Evolutionary conservation across 306 rosid genomes (phyloP), one percentile per base, ranked within the genome.

Genomic region (Carpinus viminea): DNA sequence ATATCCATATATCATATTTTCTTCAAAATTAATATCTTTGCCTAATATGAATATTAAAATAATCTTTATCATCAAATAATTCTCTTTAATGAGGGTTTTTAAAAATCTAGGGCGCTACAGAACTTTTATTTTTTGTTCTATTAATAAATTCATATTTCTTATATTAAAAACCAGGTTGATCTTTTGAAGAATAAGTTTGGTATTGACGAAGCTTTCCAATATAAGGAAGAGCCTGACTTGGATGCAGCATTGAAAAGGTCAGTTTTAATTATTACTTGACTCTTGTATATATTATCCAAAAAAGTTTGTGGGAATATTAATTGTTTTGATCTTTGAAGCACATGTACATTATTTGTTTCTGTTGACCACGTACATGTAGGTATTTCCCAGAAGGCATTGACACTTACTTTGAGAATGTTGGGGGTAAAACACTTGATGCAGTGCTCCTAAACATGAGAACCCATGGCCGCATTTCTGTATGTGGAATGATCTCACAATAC

Each of bases 191-290:
- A 18, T 38, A 38, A 66, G 50, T 66, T 66, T 18, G 71, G 71
- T 36, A 16, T 66, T 66, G 71, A 66, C 7, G 10, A 75, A 1
- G 77, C 36, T 50, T 76, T 76, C 41, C 76, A 81, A 8, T 81
- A 71, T 68, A 76, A 68, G 50, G 85, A 81, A 81, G 81, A 76
- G 59, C 12, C 20, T 0, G 74, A 76, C 77, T 62, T 76, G 28
- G 70, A 61, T n/a, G 68, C 21, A 8, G 36, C 81, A 2, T 48
- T 41, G 45, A 41, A 41, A 41, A 41, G 45, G 45, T 5, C 45
- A 41, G 45, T 41, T 41, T 41, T 41, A 41, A 41, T 5, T 5
- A 31, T 41, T 41, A 0, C 45, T 41, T 41, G 45, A 41, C 45
- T 41, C 45, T 38, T 36, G 3, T 36, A 36, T 36, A 36, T 36